Conservation (phyloP, 73 alveolate species). For the Blepharisma japonicum region DNA sequence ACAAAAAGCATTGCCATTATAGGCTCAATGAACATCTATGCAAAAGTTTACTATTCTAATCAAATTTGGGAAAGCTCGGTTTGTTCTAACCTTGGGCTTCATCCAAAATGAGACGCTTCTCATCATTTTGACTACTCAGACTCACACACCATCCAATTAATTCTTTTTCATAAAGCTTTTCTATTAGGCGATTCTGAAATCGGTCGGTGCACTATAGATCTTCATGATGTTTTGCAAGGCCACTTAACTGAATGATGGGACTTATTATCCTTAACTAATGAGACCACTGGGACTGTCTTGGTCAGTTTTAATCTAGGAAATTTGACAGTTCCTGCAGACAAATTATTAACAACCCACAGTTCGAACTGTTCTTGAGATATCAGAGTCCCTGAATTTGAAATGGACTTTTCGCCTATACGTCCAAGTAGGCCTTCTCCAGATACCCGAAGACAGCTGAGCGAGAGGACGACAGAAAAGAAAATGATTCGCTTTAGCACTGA, state of each 20-base stretch:
- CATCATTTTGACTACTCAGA: neutral
- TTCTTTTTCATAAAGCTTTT: constrained; percentile 2
- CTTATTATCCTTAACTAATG: neutral
- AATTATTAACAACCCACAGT: neutral
- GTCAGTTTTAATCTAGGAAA: neutral
- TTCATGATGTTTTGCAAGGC: neutral
- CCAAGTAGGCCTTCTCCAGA: neutral
- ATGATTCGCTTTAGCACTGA: neutral
- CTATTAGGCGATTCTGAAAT: constrained; percentile 16
- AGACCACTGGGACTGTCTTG: neutral
- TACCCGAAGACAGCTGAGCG: too few relatives aligned
- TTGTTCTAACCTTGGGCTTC: neutral
- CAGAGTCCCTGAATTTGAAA: neutral
- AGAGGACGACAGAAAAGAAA: neutral
- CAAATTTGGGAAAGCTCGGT: constrained; percentile 8
- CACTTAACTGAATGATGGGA: constrained; percentile 28
- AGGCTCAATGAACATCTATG: constrained; percentile 14
- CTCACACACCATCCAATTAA: neutral
- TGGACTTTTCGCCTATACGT: neutral
- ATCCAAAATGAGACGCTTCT: constrained; percentile 22
- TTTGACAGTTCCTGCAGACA: neutral
- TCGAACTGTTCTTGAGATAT: constrained; percentile 13
- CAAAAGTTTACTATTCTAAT: neutral
- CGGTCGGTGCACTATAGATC: neutral
- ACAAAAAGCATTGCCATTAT: neutral